Percentiles rank a stretch among this genome's conserved stretches.
Conservation (phyloP, 1,284 basidiomycete genomes). For the Fomitopsis palustris region DNA sequence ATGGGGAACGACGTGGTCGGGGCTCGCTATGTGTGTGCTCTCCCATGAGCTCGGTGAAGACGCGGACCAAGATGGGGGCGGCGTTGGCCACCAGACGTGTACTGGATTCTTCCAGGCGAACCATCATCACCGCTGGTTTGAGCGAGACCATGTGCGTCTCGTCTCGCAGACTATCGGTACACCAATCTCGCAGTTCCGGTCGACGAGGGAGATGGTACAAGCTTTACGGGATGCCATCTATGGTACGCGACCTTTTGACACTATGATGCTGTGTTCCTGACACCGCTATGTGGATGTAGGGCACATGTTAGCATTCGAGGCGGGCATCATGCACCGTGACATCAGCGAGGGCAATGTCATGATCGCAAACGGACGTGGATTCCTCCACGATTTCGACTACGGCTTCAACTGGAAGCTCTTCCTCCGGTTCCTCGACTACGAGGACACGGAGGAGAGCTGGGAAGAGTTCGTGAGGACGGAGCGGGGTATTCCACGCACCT, state of each 20-base stretch:
- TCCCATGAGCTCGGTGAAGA: too few relatives aligned
- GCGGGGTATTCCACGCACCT: background rate
- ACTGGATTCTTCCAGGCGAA: too few relatives aligned
- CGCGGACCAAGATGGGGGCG: too few relatives aligned
- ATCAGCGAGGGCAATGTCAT: constrained; percentile 14
- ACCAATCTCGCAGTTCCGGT: background rate
- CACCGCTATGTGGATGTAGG: background rate
- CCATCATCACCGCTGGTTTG: too few relatives aligned
- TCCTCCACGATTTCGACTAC: constrained; percentile 15
- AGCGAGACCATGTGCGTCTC: constrained; percentile 1
- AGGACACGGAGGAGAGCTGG: background rate
- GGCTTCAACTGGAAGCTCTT: constrained; percentile 7
- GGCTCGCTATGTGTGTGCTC: too few relatives aligned
- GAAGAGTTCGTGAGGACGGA: background rate
- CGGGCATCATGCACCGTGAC: constrained; percentile 11
- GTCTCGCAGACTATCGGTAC: background rate
- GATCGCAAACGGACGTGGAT: constrained; percentile 7
- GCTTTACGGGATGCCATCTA: background rate
- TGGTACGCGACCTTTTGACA: background rate
- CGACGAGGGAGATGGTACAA: too few relatives aligned
- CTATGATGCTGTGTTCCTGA: too few relatives aligned
- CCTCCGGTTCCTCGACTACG: background rate
- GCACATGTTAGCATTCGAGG: background rate
- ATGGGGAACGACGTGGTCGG: too few relatives aligned
- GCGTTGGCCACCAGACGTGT: too few relatives aligned